Evolutionary conservation across 805 yeast species (phyloP).

Genomic region (Myxozyma melibiosi): DNA sequence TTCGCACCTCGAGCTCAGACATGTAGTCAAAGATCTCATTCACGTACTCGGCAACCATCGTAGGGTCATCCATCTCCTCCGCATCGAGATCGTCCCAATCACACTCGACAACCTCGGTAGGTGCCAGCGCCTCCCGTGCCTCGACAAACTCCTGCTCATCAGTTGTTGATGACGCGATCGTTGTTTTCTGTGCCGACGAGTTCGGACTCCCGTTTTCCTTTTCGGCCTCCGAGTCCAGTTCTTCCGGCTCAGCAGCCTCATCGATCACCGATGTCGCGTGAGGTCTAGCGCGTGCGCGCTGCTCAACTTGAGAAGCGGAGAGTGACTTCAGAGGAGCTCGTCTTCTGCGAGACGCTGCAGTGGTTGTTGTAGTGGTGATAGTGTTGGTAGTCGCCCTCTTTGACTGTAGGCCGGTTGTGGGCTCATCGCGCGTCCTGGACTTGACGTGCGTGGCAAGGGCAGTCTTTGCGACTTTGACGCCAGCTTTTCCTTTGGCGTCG

Average conservation of each 20-base stretch:
- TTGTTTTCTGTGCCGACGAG: not conserved
- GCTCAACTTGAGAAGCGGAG: constrained; percentile 8
- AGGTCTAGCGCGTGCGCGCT: not conserved
- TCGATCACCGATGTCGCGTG: not conserved
- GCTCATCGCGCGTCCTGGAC: constrained; percentile 15
- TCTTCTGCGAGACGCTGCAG: constrained; percentile 11
- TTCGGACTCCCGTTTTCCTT: constrained; percentile 31
- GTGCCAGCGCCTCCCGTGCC: not conserved
- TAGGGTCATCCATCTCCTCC: constrained; percentile 47
- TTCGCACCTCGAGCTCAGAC: constrained; percentile 67
- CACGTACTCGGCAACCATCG: constrained; percentile 93
- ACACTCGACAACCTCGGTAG: constrained; percentile 1
- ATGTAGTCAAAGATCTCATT: constrained; percentile 81
- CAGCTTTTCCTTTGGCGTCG: constrained; percentile 19
- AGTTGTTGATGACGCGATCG: constrained; percentile 1
- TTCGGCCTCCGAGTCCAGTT: constrained; percentile 20
- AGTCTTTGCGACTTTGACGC: constrained; percentile 25
- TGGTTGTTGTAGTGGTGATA: not conserved
- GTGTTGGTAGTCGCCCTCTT: not conserved
- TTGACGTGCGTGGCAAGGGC: constrained; percentile 18
- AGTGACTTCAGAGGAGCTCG: constrained; percentile 25
- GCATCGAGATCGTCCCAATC: constrained; percentile 40
- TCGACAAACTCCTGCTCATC: constrained; percentile 18
- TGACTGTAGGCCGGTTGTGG: constrained; percentile 6
- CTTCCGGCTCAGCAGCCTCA: constrained; percentile 16